Percentiles rank a stretch among this genome's conserved stretches.
phyloP scores from a whole-genome alignment of 495 filamentous ascomycete species.

The Massariosphaeria phaeospora region DNA sequence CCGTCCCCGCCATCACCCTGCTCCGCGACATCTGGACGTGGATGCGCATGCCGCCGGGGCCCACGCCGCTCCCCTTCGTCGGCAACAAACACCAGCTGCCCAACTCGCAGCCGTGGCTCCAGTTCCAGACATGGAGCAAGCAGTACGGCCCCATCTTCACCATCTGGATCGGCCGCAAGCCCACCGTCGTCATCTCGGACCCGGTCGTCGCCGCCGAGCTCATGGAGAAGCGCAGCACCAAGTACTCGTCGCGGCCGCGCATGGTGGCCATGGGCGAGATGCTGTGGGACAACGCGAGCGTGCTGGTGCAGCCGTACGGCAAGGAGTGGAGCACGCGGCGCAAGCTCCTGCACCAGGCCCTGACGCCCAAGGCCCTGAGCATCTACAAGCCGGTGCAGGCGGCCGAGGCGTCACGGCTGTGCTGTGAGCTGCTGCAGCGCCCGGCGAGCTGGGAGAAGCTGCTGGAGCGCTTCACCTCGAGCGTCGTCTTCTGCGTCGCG shows the following conservation, averaged over 20 bases:
- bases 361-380: conserved; percentile 45
- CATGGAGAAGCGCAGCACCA: conserved; percentile 51
- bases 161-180: conserved; percentile 57
- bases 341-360: conserved; percentile 43
- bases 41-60: conserved; percentile 50
- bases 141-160: conserved; percentile 57
- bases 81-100: conserved; percentile 55
- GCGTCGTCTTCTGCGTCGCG: conserved; percentile 59
- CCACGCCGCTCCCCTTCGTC: conserved; percentile 50
- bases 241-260: conserved; percentile 51
- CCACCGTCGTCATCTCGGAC: conserved; percentile 60
- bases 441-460: conserved; percentile 54
- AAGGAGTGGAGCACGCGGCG: conserved; percentile 45
- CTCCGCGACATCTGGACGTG: conserved; percentile 27
- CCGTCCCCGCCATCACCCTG: conserved; percentile 19
- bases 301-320: conserved; percentile 49
- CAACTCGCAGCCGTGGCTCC: conserved; percentile 53
- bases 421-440: conserved; percentile 34
- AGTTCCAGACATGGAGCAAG: conserved; percentile 53
- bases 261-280: conserved; percentile 55
- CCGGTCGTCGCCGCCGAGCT: conserved; percentile 56
- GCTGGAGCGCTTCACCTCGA: conserved; percentile 60
- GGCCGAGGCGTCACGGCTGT: conserved; percentile 41
- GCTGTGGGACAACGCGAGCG: conserved; percentile 45
- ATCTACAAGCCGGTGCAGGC: conserved; percentile 48